Evolutionary conservation across 257 asterid species (phyloP).

Genomic region (Solanum neorickii): DNA sequence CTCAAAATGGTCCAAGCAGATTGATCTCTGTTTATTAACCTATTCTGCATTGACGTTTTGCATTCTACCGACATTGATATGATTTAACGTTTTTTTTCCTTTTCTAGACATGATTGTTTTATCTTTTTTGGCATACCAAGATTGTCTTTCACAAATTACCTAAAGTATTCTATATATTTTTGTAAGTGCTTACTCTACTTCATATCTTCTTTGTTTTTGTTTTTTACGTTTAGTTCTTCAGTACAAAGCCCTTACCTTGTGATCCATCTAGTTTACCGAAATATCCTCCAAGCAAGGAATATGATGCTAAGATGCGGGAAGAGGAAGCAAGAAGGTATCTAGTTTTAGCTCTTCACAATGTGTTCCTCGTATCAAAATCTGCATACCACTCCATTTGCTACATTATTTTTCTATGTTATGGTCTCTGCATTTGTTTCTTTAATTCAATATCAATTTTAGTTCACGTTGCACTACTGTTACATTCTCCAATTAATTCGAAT

Average conservation of each 20-base stretch:
- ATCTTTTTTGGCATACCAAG: neutral
- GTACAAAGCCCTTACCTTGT: slow-evolving; percentile 34
- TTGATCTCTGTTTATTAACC: neutral
- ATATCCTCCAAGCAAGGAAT: slow-evolving; percentile 44
- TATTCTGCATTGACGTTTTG: neutral
- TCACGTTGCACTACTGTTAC: neutral
- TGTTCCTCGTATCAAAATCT: neutral
- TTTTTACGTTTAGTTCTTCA: slow-evolving; percentile 33
- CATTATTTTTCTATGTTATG: neutral
- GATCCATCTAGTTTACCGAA: slow-evolving; percentile 41
- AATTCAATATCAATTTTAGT: neutral
- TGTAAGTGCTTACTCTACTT: neutral
- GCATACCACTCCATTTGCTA: neutral
- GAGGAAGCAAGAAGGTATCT: slow-evolving; percentile 42
- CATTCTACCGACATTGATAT: neutral
- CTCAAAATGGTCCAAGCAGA: neutral
- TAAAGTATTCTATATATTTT: neutral
- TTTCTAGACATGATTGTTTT: neutral
- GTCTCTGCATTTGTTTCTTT: neutral
- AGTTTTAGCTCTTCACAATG: neutral
- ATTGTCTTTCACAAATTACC: neutral
- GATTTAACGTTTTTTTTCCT: neutral
- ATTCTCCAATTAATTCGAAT: neutral
- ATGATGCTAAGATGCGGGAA: slow-evolving; percentile 31
- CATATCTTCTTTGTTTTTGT: neutral